Percentiles rank a stretch among this genome's conserved stretches.
These are phyloP conservation scores for Metschnikowia lunata DNA, from an alignment of 805 yeast species.

Conservation along the genomic window DNA sequence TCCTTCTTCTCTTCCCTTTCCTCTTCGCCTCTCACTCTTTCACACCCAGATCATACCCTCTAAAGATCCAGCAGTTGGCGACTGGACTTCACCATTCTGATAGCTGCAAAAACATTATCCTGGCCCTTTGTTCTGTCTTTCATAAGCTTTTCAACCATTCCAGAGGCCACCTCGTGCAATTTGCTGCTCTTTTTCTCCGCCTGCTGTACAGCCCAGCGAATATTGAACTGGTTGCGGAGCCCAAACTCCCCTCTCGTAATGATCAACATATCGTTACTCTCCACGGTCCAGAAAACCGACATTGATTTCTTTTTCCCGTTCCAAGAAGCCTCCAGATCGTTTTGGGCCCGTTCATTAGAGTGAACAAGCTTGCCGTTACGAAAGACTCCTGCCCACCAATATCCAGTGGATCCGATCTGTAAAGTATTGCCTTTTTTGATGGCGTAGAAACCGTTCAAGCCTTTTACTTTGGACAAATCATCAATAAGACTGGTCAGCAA, in stretches of 20 bases:
- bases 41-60: too few relatives aligned
- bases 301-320: background rate
- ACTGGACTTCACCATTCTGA: too few relatives aligned
- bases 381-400: slow-evolving; percentile 2
- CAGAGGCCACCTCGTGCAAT: too few relatives aligned
- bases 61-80: too few relatives aligned
- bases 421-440: background rate
- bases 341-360: background rate
- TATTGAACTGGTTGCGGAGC: background rate
- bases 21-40: too few relatives aligned
- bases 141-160: too few relatives aligned
- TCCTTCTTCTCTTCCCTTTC: too few relatives aligned
- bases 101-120: too few relatives aligned
- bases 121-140: too few relatives aligned
- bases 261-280: slow-evolving; percentile 1
- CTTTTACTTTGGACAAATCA: too few relatives aligned
- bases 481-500: background rate
- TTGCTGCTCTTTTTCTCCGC: too few relatives aligned
- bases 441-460: background rate
- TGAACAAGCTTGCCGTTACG: background rate
- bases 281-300: background rate
- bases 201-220: too few relatives aligned
- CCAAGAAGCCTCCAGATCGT: background rate
- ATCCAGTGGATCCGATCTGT: background rate
- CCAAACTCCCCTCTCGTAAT: background rate